Percentiles rank a stretch among this genome's conserved stretches.
These are phyloP conservation scores for Elsinoe ampelina DNA, from an alignment of 2,329 filamentous ascomycete genomes.

Conservation along the genomic window DNA sequence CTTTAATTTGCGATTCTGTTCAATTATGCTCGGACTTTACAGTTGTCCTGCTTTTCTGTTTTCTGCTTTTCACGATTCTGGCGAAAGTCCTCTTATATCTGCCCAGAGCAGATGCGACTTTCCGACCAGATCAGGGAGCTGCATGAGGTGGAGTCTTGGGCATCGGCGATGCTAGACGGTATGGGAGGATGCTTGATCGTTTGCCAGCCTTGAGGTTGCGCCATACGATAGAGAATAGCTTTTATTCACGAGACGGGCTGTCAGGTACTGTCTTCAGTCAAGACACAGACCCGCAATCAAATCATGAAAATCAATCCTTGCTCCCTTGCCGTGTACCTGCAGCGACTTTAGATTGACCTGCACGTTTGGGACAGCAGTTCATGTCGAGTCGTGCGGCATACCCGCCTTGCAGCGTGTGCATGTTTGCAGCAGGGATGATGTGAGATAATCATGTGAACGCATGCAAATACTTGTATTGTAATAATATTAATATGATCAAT, in stretches of 20 bases:
- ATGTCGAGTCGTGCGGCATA: neutral
- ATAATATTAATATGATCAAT: too few species aligned
- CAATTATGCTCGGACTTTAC: neutral
- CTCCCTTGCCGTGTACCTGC: neutral
- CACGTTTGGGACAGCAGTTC: neutral
- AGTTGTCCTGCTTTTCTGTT: neutral
- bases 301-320: neutral
- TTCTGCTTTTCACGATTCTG: neutral
- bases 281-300: constrained; percentile 1
- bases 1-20: neutral
- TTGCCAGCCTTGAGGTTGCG: neutral
- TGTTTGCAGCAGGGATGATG: too few species aligned
- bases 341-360: neutral
- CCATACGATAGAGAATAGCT: neutral
- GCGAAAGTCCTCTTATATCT: neutral
- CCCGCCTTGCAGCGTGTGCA: neutral
- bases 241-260: neutral
- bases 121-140: neutral
- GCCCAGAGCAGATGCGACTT: neutral
- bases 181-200: neutral
- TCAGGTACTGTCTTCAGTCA: neutral
- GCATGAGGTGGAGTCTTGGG: neutral
- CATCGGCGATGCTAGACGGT: neutral
- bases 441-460: too few species aligned
- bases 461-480: too few species aligned